A percentile compares a stretch with the other conserved stretches of the same genome.
phyloP scores from a whole-genome alignment of 441 rosid genomes.

The Jatropha podagrica region DNA sequence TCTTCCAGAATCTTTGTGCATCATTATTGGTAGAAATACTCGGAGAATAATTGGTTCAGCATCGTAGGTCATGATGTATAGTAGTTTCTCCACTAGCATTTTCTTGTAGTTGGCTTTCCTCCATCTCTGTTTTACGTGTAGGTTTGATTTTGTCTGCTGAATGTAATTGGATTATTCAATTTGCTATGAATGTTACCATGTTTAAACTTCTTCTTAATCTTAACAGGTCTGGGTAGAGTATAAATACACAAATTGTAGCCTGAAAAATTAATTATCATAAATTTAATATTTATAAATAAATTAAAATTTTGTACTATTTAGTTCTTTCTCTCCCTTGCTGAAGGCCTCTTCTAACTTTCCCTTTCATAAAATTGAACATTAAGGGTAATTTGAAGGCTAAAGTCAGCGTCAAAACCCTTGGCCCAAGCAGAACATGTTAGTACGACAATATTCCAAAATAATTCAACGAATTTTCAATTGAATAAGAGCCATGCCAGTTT shows the following conservation, averaged over 20 bases:
- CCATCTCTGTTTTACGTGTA: not conserved
- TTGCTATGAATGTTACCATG: too few relatives aligned
- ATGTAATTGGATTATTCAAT: not conserved
- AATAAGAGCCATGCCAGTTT: too few relatives aligned
- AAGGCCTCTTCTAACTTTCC: not conserved
- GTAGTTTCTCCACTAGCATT: not conserved
- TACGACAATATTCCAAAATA: too few relatives aligned
- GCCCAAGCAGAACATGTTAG: too few relatives aligned
- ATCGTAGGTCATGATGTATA: slow-evolving; percentile 1
- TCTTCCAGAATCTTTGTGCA: not conserved
- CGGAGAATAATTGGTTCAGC: not conserved
- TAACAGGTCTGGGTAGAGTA: not conserved
- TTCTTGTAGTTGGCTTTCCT: not conserved
- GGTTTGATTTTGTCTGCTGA: not conserved
- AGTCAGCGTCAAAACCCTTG: not conserved
- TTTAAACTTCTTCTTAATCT: not conserved
- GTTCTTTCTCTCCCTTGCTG: not conserved
- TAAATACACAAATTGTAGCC: too few relatives aligned
- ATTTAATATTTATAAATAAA: too few relatives aligned
- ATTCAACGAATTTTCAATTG: too few relatives aligned
- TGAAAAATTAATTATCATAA: too few relatives aligned
- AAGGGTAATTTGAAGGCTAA: not conserved
- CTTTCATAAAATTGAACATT: not conserved
- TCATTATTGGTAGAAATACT: not conserved
- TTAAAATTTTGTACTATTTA: too few relatives aligned